Percentiles rank a stretch among this genome's conserved stretches.
Conservation (phyloP, 306 rosid species). For the Fragaria ananassa region DNA sequence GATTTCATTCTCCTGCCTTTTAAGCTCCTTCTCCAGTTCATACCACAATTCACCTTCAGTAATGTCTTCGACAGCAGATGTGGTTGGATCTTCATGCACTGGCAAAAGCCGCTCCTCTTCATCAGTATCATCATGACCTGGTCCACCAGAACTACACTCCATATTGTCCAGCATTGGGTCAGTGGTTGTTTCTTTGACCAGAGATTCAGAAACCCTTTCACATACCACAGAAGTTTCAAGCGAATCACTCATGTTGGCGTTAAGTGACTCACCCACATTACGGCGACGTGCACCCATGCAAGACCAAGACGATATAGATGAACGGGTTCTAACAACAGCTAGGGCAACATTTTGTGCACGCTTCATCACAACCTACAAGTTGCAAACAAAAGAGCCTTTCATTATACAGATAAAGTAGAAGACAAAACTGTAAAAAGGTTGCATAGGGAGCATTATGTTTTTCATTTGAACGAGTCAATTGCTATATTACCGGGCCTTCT, state of each 20-base stretch:
- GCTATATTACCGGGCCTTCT: not conserved
- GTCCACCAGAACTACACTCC: conserved; percentile 49
- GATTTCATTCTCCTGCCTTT: conserved; percentile 44
- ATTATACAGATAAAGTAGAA: conserved; percentile 2
- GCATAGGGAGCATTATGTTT: not conserved
- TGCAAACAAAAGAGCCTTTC: conserved; percentile 22
- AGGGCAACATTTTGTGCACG: conserved; percentile 93
- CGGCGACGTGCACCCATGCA: conserved; percentile 96
- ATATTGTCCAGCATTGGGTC: conserved; percentile 35
- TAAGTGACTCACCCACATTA: conserved; percentile 39
- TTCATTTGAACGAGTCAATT: conserved; percentile 11
- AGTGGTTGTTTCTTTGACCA: conserved; percentile 22
- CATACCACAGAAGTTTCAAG: conserved; percentile 43
- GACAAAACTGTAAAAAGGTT: not conserved
- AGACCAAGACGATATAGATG: conserved; percentile 88
- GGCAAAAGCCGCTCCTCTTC: conserved; percentile 67
- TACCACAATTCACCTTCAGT: conserved; percentile 84
- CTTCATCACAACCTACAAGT: conserved; percentile 73
- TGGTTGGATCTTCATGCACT: conserved; percentile 31
- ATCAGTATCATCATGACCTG: conserved; percentile 65
- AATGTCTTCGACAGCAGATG: conserved; percentile 45
- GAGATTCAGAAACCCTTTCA: conserved; percentile 40
- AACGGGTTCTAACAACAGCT: conserved; percentile 88
- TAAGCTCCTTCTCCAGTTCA: conserved; percentile 83
- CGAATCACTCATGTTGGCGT: conserved; percentile 39